A percentile compares a stretch with the other conserved stretches of the same genome.
phyloP scores from a whole-genome alignment of 2,329 filamentous ascomycete species.

The Aphanocladium album region DNA sequence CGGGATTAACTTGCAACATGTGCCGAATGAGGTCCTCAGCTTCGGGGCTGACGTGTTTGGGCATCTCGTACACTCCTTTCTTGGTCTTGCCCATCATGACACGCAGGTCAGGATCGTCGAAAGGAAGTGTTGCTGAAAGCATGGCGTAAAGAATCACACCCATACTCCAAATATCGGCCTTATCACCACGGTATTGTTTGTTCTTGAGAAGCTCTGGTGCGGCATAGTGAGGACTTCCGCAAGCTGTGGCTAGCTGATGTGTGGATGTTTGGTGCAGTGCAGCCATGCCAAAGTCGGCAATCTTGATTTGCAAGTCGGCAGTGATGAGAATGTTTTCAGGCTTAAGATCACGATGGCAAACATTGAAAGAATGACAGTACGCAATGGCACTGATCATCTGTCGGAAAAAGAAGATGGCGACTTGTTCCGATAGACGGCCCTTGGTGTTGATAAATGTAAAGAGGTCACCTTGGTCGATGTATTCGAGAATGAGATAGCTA shows the following conservation, averaged over 20 bases:
- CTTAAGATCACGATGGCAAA: constrained; percentile 94
- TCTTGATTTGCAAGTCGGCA: constrained; percentile 70
- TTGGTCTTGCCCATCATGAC: constrained; percentile 58
- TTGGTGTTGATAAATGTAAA: constrained; percentile 78
- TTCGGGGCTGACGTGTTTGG: constrained; percentile 58
- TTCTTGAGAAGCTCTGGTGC: constrained; percentile 85
- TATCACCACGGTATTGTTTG: constrained; percentile 73
- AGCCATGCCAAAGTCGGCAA: constrained; percentile 98
- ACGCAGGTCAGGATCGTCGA: constrained; percentile 62
- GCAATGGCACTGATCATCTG: constrained; percentile 90
- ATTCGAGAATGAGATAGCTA: constrained; percentile 93
- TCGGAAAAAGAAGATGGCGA: constrained; percentile 79
- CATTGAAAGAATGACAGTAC: constrained; percentile 91
- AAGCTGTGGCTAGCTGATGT: constrained; percentile 79
- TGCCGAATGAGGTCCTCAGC: constrained; percentile 71
- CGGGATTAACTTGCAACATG: constrained; percentile 76
- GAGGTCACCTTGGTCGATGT: constrained; percentile 72
- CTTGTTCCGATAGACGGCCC: constrained; percentile 70
- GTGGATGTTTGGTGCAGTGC: constrained; percentile 77
- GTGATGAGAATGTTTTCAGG: constrained; percentile 94
- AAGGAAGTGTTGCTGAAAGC: constrained; percentile 78
- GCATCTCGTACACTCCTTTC: constrained; percentile 56
- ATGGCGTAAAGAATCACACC: constrained; percentile 87
- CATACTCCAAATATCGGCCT: constrained; percentile 91
- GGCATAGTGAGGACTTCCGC: constrained; percentile 94